Conservation (phyloP, 192 early-diverging fungal genomes). For the Cetraspora pellucida region DNA sequence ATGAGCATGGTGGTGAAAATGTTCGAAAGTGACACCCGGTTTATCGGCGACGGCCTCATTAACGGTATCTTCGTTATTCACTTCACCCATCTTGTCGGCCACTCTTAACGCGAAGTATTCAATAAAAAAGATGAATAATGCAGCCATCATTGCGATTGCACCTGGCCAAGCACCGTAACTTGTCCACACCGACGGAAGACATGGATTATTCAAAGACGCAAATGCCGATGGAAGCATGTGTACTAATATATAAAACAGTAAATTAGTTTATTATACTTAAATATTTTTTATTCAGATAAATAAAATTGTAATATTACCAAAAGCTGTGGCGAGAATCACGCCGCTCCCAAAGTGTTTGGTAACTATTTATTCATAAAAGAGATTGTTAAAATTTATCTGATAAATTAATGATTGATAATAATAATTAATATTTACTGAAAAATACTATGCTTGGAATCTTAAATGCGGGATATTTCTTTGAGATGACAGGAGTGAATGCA, state of each 20-base stretch:
- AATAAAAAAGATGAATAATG: slow-evolving; percentile 23
- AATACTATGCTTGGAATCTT: neutral
- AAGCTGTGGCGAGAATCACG: slow-evolving; percentile 73
- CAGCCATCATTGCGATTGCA: slow-evolving; percentile 25
- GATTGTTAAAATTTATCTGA: neutral
- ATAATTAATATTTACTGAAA: neutral
- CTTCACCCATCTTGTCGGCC: neutral
- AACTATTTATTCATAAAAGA: neutral
- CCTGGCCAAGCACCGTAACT: slow-evolving; percentile 30
- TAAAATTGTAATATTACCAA: slow-evolving; percentile 27
- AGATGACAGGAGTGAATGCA: slow-evolving; percentile 46
- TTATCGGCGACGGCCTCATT: neutral
- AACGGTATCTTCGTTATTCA: neutral
- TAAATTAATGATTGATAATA: neutral
- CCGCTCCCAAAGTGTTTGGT: slow-evolving; percentile 55
- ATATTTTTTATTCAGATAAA: too few relatives aligned
- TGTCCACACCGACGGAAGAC: slow-evolving; percentile 34
- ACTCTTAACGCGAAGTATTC: slow-evolving; percentile 28
- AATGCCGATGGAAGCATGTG: slow-evolving; percentile 59
- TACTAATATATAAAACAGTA: too few relatives aligned
- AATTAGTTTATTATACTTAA: too few relatives aligned
- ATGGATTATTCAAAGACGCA: slow-evolving; percentile 37
- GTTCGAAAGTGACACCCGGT: neutral
- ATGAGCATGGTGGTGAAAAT: neutral
- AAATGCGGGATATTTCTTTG: slow-evolving; percentile 4